Conservation (phyloP, 805 yeast genomes). For the Scheffersomyces ergatensis region DNA sequence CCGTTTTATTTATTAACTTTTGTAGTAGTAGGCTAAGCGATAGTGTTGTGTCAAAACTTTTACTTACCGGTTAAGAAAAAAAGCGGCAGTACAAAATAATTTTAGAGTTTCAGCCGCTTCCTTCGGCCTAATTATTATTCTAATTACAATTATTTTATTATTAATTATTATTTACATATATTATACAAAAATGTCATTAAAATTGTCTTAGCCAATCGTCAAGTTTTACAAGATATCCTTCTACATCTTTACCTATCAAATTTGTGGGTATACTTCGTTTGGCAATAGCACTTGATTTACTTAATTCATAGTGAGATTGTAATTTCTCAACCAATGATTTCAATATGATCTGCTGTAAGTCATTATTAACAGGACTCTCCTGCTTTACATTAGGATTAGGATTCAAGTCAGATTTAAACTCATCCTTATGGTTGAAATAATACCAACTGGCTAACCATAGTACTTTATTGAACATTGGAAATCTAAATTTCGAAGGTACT, state of each 20-base stretch:
- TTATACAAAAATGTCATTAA: too few relatives aligned
- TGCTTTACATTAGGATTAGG: slow-evolving; percentile 4
- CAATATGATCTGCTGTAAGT: neutral
- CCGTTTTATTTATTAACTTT: too few relatives aligned
- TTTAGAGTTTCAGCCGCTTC: too few relatives aligned
- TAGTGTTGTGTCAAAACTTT: too few relatives aligned
- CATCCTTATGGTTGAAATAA: slow-evolving; percentile 23
- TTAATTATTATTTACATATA: too few relatives aligned
- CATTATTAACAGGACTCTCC: neutral
- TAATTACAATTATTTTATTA: too few relatives aligned
- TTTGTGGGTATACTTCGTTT: slow-evolving; percentile 29
- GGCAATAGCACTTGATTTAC: slow-evolving; percentile 32
- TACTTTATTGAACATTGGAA: slow-evolving; percentile 71
- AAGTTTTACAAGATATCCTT: slow-evolving; percentile 14
- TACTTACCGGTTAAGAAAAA: too few relatives aligned
- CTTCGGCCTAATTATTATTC: too few relatives aligned
- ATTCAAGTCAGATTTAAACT: slow-evolving; percentile 16
- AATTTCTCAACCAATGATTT: slow-evolving; percentile 21
- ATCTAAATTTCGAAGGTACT: slow-evolving; percentile 74
- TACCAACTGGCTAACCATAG: slow-evolving; percentile 66
- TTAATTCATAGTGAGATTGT: slow-evolving; percentile 26
- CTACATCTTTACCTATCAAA: slow-evolving; percentile 27
- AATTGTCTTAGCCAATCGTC: slow-evolving; percentile 11
- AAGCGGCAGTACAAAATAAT: too few relatives aligned
- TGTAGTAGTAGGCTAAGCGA: too few relatives aligned